Evolutionary conservation across 2,329 filamentous ascomycete species (phyloP).

Genomic region (Diaporthe capsici): DNA sequence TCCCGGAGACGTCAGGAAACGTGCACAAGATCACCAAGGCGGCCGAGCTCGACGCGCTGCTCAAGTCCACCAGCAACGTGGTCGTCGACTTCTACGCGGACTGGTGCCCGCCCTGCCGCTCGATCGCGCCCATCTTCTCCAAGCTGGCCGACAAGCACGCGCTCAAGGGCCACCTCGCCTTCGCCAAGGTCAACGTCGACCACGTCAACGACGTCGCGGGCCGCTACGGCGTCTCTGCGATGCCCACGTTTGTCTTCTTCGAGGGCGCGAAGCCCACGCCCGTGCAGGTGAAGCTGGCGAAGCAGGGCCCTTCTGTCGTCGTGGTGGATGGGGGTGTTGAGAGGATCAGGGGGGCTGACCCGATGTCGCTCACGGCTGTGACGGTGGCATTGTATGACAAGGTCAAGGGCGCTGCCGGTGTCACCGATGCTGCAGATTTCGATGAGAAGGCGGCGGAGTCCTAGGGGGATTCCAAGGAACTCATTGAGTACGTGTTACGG

Average conservation of each 20-base stretch:
- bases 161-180: constrained; percentile 58
- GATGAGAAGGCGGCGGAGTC: constrained; percentile 10
- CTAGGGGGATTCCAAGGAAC: not conserved
- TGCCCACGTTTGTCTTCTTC: constrained; percentile 71
- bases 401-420: constrained; percentile 24
- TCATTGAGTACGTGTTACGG: too few species aligned
- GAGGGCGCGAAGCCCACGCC: constrained; percentile 58
- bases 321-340: constrained; percentile 42
- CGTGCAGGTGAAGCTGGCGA: constrained; percentile 48
- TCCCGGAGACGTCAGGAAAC: constrained; percentile 56
- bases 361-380: constrained; percentile 49
- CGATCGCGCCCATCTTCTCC: constrained; percentile 61
- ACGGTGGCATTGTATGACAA: constrained; percentile 42
- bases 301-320: constrained; percentile 33
- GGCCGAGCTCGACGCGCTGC: constrained; percentile 54
- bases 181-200: constrained; percentile 71
- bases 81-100: constrained; percentile 65
- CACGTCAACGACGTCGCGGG: constrained; percentile 62
- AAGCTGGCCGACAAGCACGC: constrained; percentile 58
- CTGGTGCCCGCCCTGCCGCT: constrained; percentile 66
- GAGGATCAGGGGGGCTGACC: constrained; percentile 54
- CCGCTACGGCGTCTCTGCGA: constrained; percentile 63
- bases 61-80: constrained; percentile 57
- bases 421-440: constrained; percentile 3
- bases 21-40: constrained; percentile 52